These are phyloP conservation scores for Ophiocordyceps camponoti-floridani DNA, from an alignment of 2,329 filamentous ascomycete genomes.

Conservation along the genomic window DNA sequence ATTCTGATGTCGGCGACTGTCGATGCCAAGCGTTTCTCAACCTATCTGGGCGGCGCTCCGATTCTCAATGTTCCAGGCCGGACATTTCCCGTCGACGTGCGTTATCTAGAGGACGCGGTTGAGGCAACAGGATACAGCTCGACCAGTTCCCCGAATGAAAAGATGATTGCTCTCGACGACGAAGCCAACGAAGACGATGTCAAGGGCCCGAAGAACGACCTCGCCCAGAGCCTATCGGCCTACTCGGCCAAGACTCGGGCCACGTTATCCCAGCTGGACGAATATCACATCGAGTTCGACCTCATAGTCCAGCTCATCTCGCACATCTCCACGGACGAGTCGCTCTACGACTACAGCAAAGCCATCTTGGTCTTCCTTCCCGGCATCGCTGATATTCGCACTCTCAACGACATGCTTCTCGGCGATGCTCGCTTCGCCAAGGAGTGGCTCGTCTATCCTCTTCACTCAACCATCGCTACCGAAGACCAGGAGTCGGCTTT, in stretches of 20 bases:
- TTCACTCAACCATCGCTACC: constrained; percentile 89
- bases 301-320: constrained; percentile 66
- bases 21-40: constrained; percentile 78
- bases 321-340: constrained; percentile 51
- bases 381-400: constrained; percentile 81
- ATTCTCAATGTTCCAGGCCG: constrained; percentile 81
- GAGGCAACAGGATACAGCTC: constrained; percentile 63
- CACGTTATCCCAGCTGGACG: constrained; percentile 62
- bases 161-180: constrained; percentile 45
- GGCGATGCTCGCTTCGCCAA: constrained; percentile 58
- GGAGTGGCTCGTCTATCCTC: constrained; percentile 70
- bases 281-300: constrained; percentile 82
- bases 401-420: constrained; percentile 68
- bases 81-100: constrained; percentile 80
- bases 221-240: constrained; percentile 45
- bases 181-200: constrained; percentile 33
- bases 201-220: constrained; percentile 34
- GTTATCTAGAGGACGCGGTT: constrained; percentile 82
- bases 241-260: constrained; percentile 65
- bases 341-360: constrained; percentile 58
- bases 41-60: constrained; percentile 70
- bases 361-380: constrained; percentile 91
- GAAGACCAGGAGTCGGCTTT: constrained; percentile 95
- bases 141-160: constrained; percentile 25
- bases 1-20: constrained; percentile 96